These are phyloP conservation scores for Emergomyces africanus DNA, from an alignment of 2,329 filamentous ascomycete species.

Conservation along the genomic window DNA sequence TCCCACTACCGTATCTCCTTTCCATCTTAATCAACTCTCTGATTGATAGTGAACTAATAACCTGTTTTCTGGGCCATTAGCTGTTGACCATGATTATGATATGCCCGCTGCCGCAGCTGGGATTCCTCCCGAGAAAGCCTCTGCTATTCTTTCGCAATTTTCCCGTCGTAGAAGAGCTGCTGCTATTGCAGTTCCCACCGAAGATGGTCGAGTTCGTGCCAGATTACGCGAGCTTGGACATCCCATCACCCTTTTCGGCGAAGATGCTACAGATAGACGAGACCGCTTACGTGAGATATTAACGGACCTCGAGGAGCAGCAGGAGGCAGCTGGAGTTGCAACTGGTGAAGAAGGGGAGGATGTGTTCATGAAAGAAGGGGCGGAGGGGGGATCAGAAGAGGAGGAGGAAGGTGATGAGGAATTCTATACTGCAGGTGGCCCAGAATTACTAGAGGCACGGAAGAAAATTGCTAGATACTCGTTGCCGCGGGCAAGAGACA, in stretches of 20 bases:
- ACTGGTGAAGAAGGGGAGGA: slow-evolving; percentile 43
- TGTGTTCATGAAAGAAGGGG: slow-evolving; percentile 41
- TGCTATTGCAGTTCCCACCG: slow-evolving; percentile 82
- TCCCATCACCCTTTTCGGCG: slow-evolving; percentile 87
- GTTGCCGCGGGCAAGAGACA: slow-evolving; percentile 64
- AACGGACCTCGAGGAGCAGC: slow-evolving; percentile 56
- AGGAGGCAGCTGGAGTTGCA: slow-evolving; percentile 29
- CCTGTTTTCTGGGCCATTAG: slow-evolving; percentile 21
- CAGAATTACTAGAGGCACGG: slow-evolving; percentile 61
- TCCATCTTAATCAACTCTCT: neutral
- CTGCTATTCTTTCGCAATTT: slow-evolving; percentile 75
- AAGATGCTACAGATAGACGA: slow-evolving; percentile 72
- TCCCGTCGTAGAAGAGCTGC: slow-evolving; percentile 82
- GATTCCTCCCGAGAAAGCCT: slow-evolving; percentile 66
- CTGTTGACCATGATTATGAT: slow-evolving; percentile 72
- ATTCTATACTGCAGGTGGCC: slow-evolving; percentile 79
- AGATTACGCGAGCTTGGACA: slow-evolving; percentile 78
- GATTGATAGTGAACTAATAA: neutral
- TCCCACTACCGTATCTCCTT: neutral
- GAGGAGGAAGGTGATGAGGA: slow-evolving; percentile 74
- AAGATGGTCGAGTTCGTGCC: slow-evolving; percentile 73
- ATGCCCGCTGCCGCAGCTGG: slow-evolving; percentile 54
- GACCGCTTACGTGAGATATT: slow-evolving; percentile 76
- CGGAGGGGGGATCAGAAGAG: slow-evolving; percentile 41
- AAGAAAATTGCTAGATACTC: slow-evolving; percentile 72